phyloP scores from a whole-genome alignment of 169 alveolate species.

The Toxoplasma gondii region DNA sequence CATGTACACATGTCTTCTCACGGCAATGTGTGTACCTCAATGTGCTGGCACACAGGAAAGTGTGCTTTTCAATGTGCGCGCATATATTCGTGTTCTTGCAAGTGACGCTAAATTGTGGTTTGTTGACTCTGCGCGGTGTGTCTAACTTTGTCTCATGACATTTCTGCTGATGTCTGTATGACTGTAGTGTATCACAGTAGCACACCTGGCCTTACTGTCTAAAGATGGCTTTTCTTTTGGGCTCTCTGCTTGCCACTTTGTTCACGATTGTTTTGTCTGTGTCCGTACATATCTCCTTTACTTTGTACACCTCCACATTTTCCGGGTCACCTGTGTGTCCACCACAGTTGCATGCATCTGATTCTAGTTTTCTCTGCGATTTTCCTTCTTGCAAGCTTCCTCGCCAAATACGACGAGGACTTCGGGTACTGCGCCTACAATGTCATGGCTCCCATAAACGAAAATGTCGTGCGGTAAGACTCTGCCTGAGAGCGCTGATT shows the following conservation, averaged over 20 bases:
- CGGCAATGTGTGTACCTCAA: too few relatives aligned
- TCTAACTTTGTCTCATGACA: too few relatives aligned
- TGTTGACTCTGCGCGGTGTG: too few relatives aligned
- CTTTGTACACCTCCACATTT: too few relatives aligned
- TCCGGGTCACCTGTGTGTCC: too few relatives aligned
- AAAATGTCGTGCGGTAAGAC: slow-evolving; percentile 63
- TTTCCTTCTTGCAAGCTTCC: slow-evolving; percentile 21
- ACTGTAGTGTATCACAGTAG: too few relatives aligned
- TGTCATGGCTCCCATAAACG: slow-evolving; percentile 54
- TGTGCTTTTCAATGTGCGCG: not conserved
- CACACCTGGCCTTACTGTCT: too few relatives aligned
- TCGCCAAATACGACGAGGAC: slow-evolving; percentile 35
- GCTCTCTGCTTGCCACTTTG: not conserved
- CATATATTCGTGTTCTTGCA: not conserved
- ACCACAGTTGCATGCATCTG: too few relatives aligned
- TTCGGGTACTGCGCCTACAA: slow-evolving; percentile 47
- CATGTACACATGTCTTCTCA: not conserved
- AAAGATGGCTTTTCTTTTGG: not conserved
- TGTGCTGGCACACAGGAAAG: too few relatives aligned
- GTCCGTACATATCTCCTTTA: not conserved
- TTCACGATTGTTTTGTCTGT: not conserved
- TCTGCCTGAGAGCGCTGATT: too few relatives aligned
- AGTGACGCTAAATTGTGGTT: too few relatives aligned
- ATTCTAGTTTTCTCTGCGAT: not conserved
- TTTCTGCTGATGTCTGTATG: too few relatives aligned